Base-by-base conservation (phyloP, 1,284 basidiomycete genomes). In the Ustilago tritici region DNA sequence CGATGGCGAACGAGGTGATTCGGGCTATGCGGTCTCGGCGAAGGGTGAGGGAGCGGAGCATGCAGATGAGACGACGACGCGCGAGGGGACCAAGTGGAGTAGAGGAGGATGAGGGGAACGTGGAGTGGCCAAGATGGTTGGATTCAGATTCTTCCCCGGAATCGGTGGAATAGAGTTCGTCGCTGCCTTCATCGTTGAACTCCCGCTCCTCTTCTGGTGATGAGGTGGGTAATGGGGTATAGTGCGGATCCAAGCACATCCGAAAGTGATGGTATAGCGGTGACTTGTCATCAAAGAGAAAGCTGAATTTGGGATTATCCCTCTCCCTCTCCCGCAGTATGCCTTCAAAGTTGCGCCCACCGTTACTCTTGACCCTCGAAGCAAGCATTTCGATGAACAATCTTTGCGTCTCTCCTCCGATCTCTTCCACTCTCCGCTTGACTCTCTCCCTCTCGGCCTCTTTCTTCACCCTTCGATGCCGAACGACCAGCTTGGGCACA, bases 1-100 rank as follows among this genome's bases (percentile, higher is more conserved):
- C 94, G 55, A 99, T 88, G 65, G 95, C 94, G 84, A 98, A 98
- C 14, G 93, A 91, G 95, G 98, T 99, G 70, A 93, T 94, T 23
- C 94, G 90, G 23, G 94, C 97, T 46, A 99, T 91, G 84, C 96
- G 94, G 10, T 93, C 94, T 62, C 95, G 89, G 78, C 93, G 92
- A 3, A 94, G 94, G 14, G 91, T 92, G 80, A 99, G 88, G 6
- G 90, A 91, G 19, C 96, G 91, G 35, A 99, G 89, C 92, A 98
- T 95, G 0, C 91, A 91, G 86, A 95, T 93, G 78, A 99, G 94
- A 41, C 95, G 89, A 61, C 90, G 91, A 41, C 92, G 90, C 14
- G 95, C 93, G 15, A 94, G 87, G 80, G 89, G 90, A 1, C 94
- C 94, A 0, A 99, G 89, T 9, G 56, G 53, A 3, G 4, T 4